Conservation (phyloP, 2,329 filamentous ascomycete species). For the Ciborinia camelliae region DNA sequence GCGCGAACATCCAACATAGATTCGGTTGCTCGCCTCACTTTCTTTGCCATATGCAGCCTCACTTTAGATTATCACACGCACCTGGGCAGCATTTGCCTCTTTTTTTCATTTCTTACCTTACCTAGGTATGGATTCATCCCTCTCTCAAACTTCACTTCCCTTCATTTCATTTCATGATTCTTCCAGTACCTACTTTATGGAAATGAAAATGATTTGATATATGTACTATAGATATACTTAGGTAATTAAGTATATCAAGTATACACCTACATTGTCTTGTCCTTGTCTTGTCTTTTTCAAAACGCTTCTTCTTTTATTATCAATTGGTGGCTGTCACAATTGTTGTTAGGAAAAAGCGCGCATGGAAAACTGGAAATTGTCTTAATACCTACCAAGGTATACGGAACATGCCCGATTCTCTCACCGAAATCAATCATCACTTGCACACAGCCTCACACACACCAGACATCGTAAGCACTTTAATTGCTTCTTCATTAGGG, state of each 20-base stretch:
- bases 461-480: neutral
- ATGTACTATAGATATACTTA: no score
- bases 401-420: slow-evolving; percentile 18
- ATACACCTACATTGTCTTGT: neutral
- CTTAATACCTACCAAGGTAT: no score
- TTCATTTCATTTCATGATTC: neutral
- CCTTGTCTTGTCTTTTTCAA: no score
- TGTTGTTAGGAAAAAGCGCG: no score
- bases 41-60: neutral
- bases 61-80: neutral
- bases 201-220: neutral
- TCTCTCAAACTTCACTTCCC: neutral
- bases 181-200: no score
- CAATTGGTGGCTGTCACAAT: neutral
- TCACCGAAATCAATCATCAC: slow-evolving; percentile 12
- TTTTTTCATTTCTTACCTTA: neutral
- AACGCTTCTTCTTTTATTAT: neutral
- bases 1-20: neutral
- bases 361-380: no score
- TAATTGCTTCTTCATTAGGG: neutral
- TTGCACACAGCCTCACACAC: neutral
- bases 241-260: no score
- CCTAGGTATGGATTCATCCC: no score
- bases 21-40: slow-evolving; percentile 20
- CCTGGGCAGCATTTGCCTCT: no score